phyloP scores from a whole-genome alignment of 23 red algal species.

The Chondrus crispus region DNA sequence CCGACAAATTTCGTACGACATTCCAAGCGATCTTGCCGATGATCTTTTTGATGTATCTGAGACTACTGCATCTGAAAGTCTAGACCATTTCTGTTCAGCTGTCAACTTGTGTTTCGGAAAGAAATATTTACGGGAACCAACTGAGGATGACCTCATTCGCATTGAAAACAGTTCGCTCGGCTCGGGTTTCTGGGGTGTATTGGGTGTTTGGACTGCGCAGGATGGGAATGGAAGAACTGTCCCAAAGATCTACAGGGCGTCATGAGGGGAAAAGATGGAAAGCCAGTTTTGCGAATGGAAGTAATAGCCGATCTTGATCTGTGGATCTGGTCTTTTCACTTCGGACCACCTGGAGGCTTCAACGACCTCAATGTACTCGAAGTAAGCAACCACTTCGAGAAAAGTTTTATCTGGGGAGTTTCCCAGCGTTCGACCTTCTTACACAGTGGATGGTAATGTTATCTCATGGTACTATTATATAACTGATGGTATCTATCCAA shows the following conservation, averaged over 20 bases:
- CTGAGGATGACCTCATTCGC: background rate
- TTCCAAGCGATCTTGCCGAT: no score
- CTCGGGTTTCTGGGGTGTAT: conserved; percentile 20
- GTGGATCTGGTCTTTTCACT: conserved; percentile 33
- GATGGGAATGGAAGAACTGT: conserved; percentile 47
- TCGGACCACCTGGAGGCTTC: background rate
- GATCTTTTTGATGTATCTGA: no score
- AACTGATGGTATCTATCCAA: background rate
- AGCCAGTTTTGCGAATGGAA: conserved; percentile 22
- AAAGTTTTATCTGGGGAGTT: background rate
- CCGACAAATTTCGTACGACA: no score
- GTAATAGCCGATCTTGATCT: background rate
- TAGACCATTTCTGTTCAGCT: no score
- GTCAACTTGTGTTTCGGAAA: background rate
- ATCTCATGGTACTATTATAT: background rate
- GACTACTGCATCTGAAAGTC: no score
- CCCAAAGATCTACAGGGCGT: conserved; percentile 30
- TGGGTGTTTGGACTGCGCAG: conserved; percentile 28
- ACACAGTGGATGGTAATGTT: background rate
- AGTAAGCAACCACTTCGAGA: background rate
- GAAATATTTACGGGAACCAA: conserved; percentile 1
- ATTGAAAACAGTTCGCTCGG: background rate
- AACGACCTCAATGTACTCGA: conserved; percentile 18
- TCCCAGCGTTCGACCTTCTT: background rate
- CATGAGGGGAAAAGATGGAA: conserved; percentile 38